phyloP scores from a whole-genome alignment of 2,329 filamentous ascomycete species.

The Thelonectria blattea region DNA sequence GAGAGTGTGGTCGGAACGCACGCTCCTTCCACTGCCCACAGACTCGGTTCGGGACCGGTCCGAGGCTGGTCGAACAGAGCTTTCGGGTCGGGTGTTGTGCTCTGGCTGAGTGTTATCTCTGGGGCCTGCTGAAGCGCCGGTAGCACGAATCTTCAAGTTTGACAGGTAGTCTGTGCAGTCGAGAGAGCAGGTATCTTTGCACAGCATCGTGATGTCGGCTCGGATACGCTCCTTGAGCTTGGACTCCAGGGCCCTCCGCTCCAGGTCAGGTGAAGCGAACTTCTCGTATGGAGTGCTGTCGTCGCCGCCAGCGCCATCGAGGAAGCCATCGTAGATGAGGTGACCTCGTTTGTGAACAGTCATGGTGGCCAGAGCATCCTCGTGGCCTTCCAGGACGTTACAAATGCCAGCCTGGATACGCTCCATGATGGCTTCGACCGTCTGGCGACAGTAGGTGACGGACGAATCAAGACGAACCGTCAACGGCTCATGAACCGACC shows the following conservation, averaged over 20 bases:
- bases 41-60: constrained; percentile 31
- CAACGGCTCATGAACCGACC: constrained; percentile 54
- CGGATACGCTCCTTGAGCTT: constrained; percentile 54
- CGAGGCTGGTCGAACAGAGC: constrained; percentile 21
- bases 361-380: constrained; percentile 52
- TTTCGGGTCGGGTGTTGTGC: constrained; percentile 10
- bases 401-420: constrained; percentile 58
- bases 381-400: constrained; percentile 54
- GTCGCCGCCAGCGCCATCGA: constrained; percentile 43
- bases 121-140: constrained; percentile 25
- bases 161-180: constrained; percentile 39
- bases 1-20: constrained; percentile 33
- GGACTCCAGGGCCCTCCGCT: constrained; percentile 47
- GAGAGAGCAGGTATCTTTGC: constrained; percentile 58
- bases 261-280: constrained; percentile 44
- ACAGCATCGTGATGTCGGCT: constrained; percentile 55
- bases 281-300: constrained; percentile 39
- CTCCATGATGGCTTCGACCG: constrained; percentile 56
- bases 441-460: constrained; percentile 51
- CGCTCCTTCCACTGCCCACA: constrained; percentile 32
- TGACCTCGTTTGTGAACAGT: constrained; percentile 60
- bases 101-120: constrained; percentile 8
- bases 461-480: constrained; percentile 51
- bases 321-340: constrained; percentile 46
- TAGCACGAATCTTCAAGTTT: constrained; percentile 36